Evolutionary conservation across 768 basidiomycete genomes (phyloP), one percentile per base, ranked within the genome.

Genomic region (Lactifluus piperatus): DNA sequence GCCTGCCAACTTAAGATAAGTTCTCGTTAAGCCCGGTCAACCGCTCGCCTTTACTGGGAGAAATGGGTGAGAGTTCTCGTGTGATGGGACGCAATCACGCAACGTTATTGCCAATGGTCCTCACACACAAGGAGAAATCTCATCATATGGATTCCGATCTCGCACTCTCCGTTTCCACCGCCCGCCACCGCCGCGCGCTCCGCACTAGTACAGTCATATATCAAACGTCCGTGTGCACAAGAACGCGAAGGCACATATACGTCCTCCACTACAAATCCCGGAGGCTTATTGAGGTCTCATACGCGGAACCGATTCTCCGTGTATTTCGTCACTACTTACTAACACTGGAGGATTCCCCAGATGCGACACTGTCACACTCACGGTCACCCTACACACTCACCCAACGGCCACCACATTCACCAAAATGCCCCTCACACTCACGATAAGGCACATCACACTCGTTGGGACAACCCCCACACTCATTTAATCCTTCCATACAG

Each of bases 1-100:
- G 53, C 58, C 47, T 26, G 44, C 43, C 44, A 27, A 46, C 16
- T 29, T 60, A 26, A 48, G 51, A 53, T 54, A 43, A 47, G 22
- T 41, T 27, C 41, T n/a, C 3, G 20, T 46, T 53, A 30, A 45
- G 46, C 51, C 52, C 51, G 8, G 20, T 10, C 20, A 11, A 44
- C 43, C 43, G 43, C 43, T 44, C 43, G 43, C 43, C n/a, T 2
- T 4, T 22, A 44, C 22, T 5, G 43, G 20, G 22, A 13, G 43
- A 44, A 43, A 20, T 20, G n/a, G n/a, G 51, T 39, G 41, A 27
- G 27, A 27, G 18, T 5, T 20, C 34, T 10, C 46, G 18, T 52
- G 34, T 11, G 34, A 30, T 30, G 36, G 57, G 51, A n/a, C 51
- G 51, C 22, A 51, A 47, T 58, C 45, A 39, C 10, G n/a, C 45